Base-by-base conservation (phyloP, 768 basidiomycete species). In the Saitozyma sp. region DNA sequence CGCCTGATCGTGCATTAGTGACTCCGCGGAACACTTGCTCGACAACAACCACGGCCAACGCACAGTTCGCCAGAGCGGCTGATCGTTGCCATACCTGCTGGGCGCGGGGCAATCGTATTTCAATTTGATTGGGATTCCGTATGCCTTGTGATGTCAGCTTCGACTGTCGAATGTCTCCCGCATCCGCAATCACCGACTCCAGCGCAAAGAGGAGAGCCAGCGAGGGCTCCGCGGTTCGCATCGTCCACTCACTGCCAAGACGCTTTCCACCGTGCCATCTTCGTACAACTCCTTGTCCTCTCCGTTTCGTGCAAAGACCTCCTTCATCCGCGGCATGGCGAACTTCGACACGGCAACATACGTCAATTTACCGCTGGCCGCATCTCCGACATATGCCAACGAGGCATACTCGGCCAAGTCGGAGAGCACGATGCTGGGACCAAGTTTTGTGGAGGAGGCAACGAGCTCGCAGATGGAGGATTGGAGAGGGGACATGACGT, bases 61-160 rank as follows among this genome's bases (percentile, higher is more conserved):
- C 42, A 92, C 94, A 0, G 92, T 93, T 81, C 93, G 94, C 95
- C 95, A 98, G 3, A 99, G 81, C 0, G 94, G 92, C 19, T 79
- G 81, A 71, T 94, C 95, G 58, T 90, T 88, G 2, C 91, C 92
- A 73, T 86, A 91, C 74, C 88, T 92, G 46, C 89, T 92, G 0
- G 95, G 85, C 0, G 89, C 81, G 0, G 95, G 94, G 77, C 94
- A 96, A 42, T 95, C 92, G 66, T 97, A 95, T 79, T 94, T 94
- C 66, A 98, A 82, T 73, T 93, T 92, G 76, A 97, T 86, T 1
- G 95, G 93, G 41, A 95, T 88, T 5, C 90, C 86, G 70, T 90
- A 93, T 0, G 92, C 89, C 90, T 49, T 53, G 10, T 42, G 42
- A 38, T 52, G 13, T 29, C 13, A 29, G 16, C 45, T 10, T 10